Base-by-base conservation (phyloP, 2,329 filamentous ascomycete genomes). In the Verticillium zaregamsianum region DNA sequence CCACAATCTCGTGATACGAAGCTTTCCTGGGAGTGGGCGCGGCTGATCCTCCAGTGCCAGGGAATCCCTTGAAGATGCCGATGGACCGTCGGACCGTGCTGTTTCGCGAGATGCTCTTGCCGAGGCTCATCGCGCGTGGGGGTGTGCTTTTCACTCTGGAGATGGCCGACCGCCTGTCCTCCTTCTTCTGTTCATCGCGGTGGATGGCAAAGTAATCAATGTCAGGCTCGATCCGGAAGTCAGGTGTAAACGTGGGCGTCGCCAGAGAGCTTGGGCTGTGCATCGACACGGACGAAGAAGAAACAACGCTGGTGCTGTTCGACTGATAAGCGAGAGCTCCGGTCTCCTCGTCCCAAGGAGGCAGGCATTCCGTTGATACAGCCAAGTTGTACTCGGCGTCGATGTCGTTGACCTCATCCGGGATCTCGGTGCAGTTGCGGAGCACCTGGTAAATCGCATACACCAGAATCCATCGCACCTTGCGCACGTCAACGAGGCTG, bases 381-480 rank as follows among this genome's bases (percentile, higher is more conserved):
- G 78, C 75, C 23, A 86, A 70, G 59, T 82, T 79, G 65, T 94
- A 94, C 0, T 80, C 76, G 1, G 86, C 79, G 15, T 77, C 78
- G 1, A 79, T 76, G 60, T 89, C 84, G 17, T 79, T 79, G 32
- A 91, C 86, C 67, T 90, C 86, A 5, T 77, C 70, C 0, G 91
- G 88, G 0, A 84, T 78, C 37, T 82, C 77, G 1, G 86, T 88
- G 40, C 87, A 86, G 59, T 85, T 85, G 11, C 84, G 81, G 1
- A 95, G 80, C n/a, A 87, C 88, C 71, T 95, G 91, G 61, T 92
- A 82, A 3, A 86, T 82, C 20, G 86, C 83, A 68, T 94, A 94
- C 7, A 94, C 82, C 39, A 93, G 71, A 33, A 93, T 84, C 91
- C 91, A 95, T 45, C 91, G 82, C 17, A 93, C 84, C 72, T 92